Base-by-base conservation (phyloP, 2,329 filamentous ascomycete genomes). In the Fusarium humuli region DNA sequence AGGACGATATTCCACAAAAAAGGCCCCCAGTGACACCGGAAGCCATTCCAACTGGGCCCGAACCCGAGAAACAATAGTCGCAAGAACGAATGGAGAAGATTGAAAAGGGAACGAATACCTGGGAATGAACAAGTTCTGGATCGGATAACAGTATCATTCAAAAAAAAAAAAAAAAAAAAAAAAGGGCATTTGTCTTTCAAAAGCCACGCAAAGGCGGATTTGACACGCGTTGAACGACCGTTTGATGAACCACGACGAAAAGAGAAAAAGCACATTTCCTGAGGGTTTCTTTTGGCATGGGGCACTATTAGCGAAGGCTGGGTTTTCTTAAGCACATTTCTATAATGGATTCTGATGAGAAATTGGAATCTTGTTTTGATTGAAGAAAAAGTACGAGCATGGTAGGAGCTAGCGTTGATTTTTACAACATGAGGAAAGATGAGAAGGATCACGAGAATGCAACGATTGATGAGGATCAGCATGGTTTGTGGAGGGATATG, bases 301-400 rank as follows among this genome's bases (percentile, higher is more conserved):
- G 61, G 29, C 41, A 53, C 61, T 50, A 42, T 60, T 42, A 57
- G 60, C 59, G 64, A 69, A 48, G 27, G 47, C 48, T 34, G 30
- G 27, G 44, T 20, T 54, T 56, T 58, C 30, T 34, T 29, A 22
- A 46, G 47, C 30, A 40, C 37, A 42, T 48, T 45, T 47, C 34
- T 34, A 46, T 46, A 40, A 34, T 30, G 42, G 55, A 47, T n/a
- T 44, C 29, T 41, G 40, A 50, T 41, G 65, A 49, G 23, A 57
- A 52, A 42, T 61, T 44, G 20, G 56, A 48, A 49, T 48, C 46
- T 44, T 57, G 37, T 48, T 55, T 54, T 30, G 42, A 49, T 29
- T 32, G 29, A 53, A 42, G 47, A 60, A 72, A 72, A 71, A 73
- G 69, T 52, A 62, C 57, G 60, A 71, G 64, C 67, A 69, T 73